Percentiles rank a stretch among this genome's conserved stretches.
Evolutionary conservation across 768 basidiomycete species (phyloP).

Genomic region (Leccinum sublutescens): DNA sequence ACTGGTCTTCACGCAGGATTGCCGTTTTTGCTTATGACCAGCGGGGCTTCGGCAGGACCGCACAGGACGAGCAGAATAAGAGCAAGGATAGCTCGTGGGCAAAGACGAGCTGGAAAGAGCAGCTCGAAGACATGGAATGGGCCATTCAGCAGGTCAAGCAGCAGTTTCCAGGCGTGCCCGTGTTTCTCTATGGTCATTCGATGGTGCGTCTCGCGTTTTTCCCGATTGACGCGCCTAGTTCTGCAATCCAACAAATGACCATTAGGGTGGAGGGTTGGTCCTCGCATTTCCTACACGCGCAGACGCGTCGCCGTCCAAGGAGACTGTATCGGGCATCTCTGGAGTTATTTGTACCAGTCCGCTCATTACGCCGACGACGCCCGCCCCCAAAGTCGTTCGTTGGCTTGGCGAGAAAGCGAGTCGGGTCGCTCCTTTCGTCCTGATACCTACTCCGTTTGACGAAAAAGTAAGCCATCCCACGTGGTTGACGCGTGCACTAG

Average conservation of each 20-base stretch:
- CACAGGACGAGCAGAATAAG: constrained; percentile 53
- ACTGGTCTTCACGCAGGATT: constrained; percentile 51
- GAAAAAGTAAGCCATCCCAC: constrained; percentile 39
- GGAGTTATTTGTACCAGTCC: constrained; percentile 72
- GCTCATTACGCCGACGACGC: constrained; percentile 59
- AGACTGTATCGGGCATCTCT: constrained; percentile 43
- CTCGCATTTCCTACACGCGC: constrained; percentile 57
- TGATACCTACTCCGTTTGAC: constrained; percentile 54
- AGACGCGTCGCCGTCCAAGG: constrained; percentile 33
- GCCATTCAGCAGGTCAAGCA: constrained; percentile 52
- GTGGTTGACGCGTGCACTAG: not conserved
- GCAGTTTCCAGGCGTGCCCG: constrained; percentile 41
- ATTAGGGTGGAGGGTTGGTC: constrained; percentile 67
- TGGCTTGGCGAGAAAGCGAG: constrained; percentile 53
- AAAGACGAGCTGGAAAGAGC: constrained; percentile 59
- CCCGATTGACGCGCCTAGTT: not conserved
- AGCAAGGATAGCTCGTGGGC: constrained; percentile 58
- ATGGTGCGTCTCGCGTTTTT: constrained; percentile 50
- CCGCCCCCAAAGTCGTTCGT: constrained; percentile 50
- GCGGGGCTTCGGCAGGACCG: constrained; percentile 78
- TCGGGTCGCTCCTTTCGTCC: constrained; percentile 45
- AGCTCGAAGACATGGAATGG: constrained; percentile 70
- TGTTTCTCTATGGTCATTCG: constrained; percentile 77
- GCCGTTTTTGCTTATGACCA: constrained; percentile 75
- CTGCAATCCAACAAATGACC: constrained; percentile 6